Evolutionary conservation across 1,284 basidiomycete genomes (phyloP), one percentile per base, ranked within the genome.

Genomic region (Jaminaea rosea): DNA sequence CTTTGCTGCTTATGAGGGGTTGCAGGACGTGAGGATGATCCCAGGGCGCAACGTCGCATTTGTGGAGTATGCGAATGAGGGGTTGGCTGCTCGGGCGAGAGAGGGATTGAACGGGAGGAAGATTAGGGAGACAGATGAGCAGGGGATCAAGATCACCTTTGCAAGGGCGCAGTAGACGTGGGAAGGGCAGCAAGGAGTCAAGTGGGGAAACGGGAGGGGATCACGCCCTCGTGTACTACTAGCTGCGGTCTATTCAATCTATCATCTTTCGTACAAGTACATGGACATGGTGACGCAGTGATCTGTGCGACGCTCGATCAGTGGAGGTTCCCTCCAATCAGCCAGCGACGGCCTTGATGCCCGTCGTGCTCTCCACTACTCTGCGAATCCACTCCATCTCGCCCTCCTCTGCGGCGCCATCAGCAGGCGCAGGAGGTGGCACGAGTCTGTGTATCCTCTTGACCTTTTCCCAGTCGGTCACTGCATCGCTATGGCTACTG

Each of bases 1-100:
- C 2, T 73, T 73, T 50, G 60, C 59, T 15, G 53, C 58, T 52
- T 68, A 53, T 28, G 63, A 62, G 15, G 63, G 63, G 48, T 58
- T 69, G 39, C 42, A 55, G 47, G 66, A 72, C 31, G 66, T 73
- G 11, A 62, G 69, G 24, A 65, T 61, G 24, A 67, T 73, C 41
- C 71, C 71, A 0, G 69, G 69, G n/a, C 63, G 66, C 34, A 55
- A 60, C 7, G 69, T 73, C 44, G 71, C 71, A 5, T 73, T 73
- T 49, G 67, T 69, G 47, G 71, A 73, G 53, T 73, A 62, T 41
- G 44, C 51, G 13, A 65, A 71, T 29, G 62, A 68, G 26, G 58
- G 62, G 1, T 60, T 58, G 24, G 60, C 61, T 44, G 61, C 57
- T 6, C 57, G 59, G 4, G 71, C 69, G 11, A 60, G 63, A n/a